phyloP scores from a whole-genome alignment of 2,329 filamentous ascomycete genomes.

The Clarireedia hainanense region DNA sequence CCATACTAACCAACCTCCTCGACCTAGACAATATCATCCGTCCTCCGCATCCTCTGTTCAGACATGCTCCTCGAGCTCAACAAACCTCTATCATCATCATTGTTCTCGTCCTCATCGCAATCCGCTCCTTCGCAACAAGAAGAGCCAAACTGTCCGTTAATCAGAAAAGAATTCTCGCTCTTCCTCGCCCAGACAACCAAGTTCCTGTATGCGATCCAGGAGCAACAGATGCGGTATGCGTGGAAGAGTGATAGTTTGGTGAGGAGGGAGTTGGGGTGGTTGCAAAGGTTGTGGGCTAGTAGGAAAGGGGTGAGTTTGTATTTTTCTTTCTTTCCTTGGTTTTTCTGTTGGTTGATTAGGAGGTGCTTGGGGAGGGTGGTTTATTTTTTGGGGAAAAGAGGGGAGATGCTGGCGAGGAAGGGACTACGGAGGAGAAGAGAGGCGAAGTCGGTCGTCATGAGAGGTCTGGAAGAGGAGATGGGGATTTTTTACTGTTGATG shows the following conservation, averaged over 20 bases:
- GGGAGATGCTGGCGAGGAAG: background rate
- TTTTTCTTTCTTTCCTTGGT: background rate
- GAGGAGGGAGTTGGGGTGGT: constrained; percentile 20
- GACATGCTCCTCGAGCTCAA: constrained; percentile 20
- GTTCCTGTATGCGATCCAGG: constrained; percentile 25
- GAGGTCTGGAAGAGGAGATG: too few species aligned
- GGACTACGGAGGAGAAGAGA: too few species aligned
- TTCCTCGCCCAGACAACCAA: constrained; percentile 19
- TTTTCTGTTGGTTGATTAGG: background rate
- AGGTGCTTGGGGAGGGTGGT: background rate
- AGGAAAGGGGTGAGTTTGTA: constrained; percentile 21
- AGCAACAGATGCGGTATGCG: constrained; percentile 19
- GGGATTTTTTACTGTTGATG: too few species aligned
- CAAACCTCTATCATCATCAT: constrained; percentile 14
- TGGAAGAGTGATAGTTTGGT: constrained; percentile 20
- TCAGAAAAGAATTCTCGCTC: too few species aligned
- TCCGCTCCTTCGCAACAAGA: background rate
- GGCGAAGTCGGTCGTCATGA: too few species aligned
- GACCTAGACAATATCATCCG: constrained; percentile 17
- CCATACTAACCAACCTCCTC: background rate
- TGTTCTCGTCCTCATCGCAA: background rate
- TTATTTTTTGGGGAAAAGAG: background rate
- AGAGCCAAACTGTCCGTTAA: background rate
- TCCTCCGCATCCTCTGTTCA: constrained; percentile 18
- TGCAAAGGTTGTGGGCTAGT: constrained; percentile 30